Evolutionary conservation across 768 basidiomycete genomes (phyloP).

Genomic region (Mycena metata): DNA sequence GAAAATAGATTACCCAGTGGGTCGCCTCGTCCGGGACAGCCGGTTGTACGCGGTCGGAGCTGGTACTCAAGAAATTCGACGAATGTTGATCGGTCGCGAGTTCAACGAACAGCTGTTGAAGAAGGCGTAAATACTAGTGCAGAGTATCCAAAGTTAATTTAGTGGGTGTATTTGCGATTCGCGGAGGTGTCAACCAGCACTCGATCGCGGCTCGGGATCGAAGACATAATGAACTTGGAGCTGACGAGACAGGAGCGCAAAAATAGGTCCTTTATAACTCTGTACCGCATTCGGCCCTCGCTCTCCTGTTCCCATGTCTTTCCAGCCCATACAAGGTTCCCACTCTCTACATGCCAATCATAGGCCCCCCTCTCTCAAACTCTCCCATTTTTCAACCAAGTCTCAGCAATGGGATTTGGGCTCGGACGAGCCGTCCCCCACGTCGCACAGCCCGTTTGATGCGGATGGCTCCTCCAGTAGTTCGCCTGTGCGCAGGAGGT

Average conservation of each 20-base stretch:
- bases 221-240: conserved; percentile 13
- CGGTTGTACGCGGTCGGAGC: conserved; percentile 94
- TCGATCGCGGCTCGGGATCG: conserved; percentile 10
- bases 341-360: conserved; percentile 1
- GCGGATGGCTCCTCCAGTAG: conserved; percentile 5
- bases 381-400: conserved; percentile 26
- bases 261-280: too few relatives aligned
- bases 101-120: conserved; percentile 78
- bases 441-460: conserved; percentile 13
- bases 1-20: conserved; percentile 87
- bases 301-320: conserved; percentile 15
- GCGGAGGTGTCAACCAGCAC: conserved; percentile 3
- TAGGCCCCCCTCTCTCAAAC: conserved; percentile 18
- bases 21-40: conserved; percentile 89
- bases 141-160: conserved; percentile 9
- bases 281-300: background rate
- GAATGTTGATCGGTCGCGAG: conserved; percentile 95
- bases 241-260: conserved; percentile 11
- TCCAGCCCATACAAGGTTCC: conserved; percentile 4
- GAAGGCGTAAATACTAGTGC: conserved; percentile 27
- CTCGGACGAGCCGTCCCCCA: conserved; percentile 5
- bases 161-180: conserved; percentile 2
- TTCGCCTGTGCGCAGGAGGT: background rate
- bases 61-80: conserved; percentile 95
- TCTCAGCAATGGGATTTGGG: conserved; percentile 31